A percentile compares a stretch with the other conserved stretches of the same genome.
Conservation (phyloP, 2,329 filamentous ascomycete species). For the Aspergillus fructus region DNA sequence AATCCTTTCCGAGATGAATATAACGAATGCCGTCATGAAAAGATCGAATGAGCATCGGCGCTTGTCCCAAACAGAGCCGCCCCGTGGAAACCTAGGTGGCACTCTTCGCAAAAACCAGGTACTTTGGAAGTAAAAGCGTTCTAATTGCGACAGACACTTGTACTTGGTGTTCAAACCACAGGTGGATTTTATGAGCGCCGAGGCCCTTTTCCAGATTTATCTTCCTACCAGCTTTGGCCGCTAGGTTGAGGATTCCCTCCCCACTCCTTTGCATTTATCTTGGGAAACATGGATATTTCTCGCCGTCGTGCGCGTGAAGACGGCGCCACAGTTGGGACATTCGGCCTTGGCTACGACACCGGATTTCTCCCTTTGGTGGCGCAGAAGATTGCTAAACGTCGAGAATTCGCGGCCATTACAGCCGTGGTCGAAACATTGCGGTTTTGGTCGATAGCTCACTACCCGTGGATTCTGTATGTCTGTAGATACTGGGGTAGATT, state of each 20-base stretch:
- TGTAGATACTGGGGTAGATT: conserved; percentile 27
- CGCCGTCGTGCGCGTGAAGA: conserved; percentile 86
- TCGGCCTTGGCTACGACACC: conserved; percentile 85
- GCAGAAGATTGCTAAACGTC: conserved; percentile 89
- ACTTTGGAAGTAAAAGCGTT: neutral
- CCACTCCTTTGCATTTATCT: conserved; percentile 79
- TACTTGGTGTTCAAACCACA: neutral
- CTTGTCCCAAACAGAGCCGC: neutral
- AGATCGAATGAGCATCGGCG: neutral
- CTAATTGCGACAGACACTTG: neutral
- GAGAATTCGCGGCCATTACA: conserved; percentile 96
- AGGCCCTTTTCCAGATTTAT: neutral
- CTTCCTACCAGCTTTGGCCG: neutral
- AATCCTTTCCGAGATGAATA: neutral
- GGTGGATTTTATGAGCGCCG: neutral
- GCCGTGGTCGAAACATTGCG: conserved; percentile 95
- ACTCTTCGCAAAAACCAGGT: neutral
- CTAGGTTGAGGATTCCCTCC: conserved; percentile 28
- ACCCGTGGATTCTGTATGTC: conserved; percentile 57
- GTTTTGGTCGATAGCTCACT: conserved; percentile 79
- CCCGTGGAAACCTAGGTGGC: neutral
- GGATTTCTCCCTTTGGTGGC: conserved; percentile 92
- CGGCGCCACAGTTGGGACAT: conserved; percentile 87
- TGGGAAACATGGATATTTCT: conserved; percentile 83
- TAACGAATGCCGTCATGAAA: neutral